These are phyloP conservation scores for Papiliotrema terrestris DNA, from an alignment of 1,284 basidiomycete species.

Conservation along the genomic window DNA sequence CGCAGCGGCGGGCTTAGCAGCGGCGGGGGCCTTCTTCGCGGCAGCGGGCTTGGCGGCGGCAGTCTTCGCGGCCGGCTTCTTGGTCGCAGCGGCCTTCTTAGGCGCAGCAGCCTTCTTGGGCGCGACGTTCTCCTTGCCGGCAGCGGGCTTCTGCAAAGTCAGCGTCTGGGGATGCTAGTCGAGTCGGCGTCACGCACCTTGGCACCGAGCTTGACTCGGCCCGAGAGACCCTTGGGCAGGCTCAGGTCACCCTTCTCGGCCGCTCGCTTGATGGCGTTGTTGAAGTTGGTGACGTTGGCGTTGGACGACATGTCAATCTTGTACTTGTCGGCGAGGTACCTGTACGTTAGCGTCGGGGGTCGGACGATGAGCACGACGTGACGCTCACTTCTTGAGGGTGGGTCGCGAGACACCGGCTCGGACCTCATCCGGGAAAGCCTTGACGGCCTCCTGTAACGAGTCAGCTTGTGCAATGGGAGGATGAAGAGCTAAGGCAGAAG, in stretches of 20 bases:
- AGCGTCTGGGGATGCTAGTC: neutral
- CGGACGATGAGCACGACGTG: slow-evolving; percentile 22
- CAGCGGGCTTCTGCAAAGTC: slow-evolving; percentile 3
- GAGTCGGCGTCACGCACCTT: slow-evolving; percentile 39
- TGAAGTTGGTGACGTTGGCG: slow-evolving; percentile 74
- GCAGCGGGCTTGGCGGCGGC: slow-evolving; percentile 36
- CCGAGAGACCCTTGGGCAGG: slow-evolving; percentile 78
- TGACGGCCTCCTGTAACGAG: slow-evolving; percentile 65
- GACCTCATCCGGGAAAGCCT: slow-evolving; percentile 68
- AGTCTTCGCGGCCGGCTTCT: slow-evolving; percentile 31
- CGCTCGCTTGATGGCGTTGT: slow-evolving; percentile 73
- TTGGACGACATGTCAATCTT: slow-evolving; percentile 67
- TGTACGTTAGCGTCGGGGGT: slow-evolving; percentile 21
- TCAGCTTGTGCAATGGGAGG: neutral
- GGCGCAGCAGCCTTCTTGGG: slow-evolving; percentile 32
- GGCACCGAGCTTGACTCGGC: slow-evolving; percentile 74
- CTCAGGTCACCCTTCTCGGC: slow-evolving; percentile 74
- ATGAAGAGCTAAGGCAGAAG: slow-evolving; percentile 6
- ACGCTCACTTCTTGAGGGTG: slow-evolving; percentile 80
- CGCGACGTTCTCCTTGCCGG: slow-evolving; percentile 1
- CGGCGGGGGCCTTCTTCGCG: slow-evolving; percentile 44
- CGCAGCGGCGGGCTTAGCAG: slow-evolving; percentile 28
- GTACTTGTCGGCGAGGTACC: slow-evolving; percentile 75
- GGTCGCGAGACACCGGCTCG: slow-evolving; percentile 83
- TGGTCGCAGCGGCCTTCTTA: slow-evolving; percentile 55